These are phyloP conservation scores for Aureobasidium sp. DNA, from an alignment of 2,329 filamentous ascomycete species.

Conservation along the genomic window DNA sequence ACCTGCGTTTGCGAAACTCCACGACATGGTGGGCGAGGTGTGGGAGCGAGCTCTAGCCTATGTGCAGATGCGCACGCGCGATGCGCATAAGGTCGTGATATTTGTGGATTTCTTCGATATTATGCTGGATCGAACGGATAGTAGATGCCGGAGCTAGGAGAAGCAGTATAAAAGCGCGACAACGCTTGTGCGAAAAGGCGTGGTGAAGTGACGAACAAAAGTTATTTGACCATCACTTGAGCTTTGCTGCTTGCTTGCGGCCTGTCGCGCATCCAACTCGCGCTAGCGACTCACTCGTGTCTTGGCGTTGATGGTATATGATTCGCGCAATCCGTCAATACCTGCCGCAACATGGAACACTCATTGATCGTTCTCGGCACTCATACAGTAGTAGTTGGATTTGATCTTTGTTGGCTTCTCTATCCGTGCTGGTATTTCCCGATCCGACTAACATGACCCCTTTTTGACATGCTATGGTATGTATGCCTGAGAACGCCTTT, in stretches of 20 bases:
- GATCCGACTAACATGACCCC: not conserved
- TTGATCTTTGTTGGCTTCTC: not conserved
- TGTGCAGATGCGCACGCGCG: not conserved
- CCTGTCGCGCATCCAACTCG: not conserved
- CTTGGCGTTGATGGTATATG: not conserved
- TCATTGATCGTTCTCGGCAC: not conserved
- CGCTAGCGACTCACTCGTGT: not conserved
- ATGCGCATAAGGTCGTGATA: slow-evolving; percentile 2
- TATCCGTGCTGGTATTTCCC: not conserved
- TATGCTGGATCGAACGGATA: not conserved
- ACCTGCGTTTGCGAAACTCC: slow-evolving; percentile 51
- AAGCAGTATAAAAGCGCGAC: not conserved
- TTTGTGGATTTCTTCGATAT: not conserved
- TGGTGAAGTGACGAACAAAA: not conserved
- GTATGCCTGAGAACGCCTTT: slow-evolving; percentile 11
- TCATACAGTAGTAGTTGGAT: no score
- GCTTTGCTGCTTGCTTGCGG: not conserved
- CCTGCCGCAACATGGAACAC: not conserved
- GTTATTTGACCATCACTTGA: slow-evolving; percentile 1
- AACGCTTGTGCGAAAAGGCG: not conserved
- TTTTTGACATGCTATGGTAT: slow-evolving; percentile 3
- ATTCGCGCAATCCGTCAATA: not conserved
- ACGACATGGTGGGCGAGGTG: slow-evolving; percentile 49
- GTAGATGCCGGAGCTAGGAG: not conserved
- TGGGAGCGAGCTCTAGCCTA: not conserved